Conservation (phyloP, 768 basidiomycete species). For the Leucocoprinus birnbaumii region DNA sequence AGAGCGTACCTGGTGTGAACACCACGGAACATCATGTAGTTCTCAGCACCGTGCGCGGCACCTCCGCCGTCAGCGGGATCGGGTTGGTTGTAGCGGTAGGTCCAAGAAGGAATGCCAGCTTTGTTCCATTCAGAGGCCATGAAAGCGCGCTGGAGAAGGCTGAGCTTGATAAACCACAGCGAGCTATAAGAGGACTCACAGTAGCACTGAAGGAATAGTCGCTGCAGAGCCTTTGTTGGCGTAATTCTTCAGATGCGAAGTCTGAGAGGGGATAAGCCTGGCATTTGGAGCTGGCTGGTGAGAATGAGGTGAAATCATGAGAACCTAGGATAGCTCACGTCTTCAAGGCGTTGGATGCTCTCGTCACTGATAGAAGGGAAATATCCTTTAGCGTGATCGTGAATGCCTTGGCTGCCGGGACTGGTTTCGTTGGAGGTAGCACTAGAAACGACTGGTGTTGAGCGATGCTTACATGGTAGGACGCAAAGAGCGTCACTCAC, state of each 20-base stretch:
- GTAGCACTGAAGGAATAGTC: constrained; percentile 51
- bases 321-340: constrained; percentile 17
- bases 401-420: constrained; percentile 35
- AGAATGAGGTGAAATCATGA: no score
- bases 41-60: constrained; percentile 54
- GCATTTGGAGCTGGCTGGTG: neutral
- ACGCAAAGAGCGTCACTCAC: constrained; percentile 28
- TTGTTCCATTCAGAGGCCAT: constrained; percentile 39
- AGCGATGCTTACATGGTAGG: neutral
- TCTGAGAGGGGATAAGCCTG: constrained; percentile 40
- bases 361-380: constrained; percentile 42
- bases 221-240: constrained; percentile 44
- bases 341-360: constrained; percentile 34
- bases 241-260: constrained; percentile 40
- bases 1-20: constrained; percentile 49
- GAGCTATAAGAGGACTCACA: constrained; percentile 29
- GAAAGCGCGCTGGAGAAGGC: constrained; percentile 35
- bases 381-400: constrained; percentile 32
- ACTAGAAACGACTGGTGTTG: no score
- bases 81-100: constrained; percentile 58
- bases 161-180: neutral
- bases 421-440: constrained; percentile 61
- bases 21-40: constrained; percentile 69
- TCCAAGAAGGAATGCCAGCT: constrained; percentile 36
- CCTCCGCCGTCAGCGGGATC: constrained; percentile 38